Conservation (phyloP, 2,329 filamentous ascomycete genomes). For the Fusarium sp. region DNA sequence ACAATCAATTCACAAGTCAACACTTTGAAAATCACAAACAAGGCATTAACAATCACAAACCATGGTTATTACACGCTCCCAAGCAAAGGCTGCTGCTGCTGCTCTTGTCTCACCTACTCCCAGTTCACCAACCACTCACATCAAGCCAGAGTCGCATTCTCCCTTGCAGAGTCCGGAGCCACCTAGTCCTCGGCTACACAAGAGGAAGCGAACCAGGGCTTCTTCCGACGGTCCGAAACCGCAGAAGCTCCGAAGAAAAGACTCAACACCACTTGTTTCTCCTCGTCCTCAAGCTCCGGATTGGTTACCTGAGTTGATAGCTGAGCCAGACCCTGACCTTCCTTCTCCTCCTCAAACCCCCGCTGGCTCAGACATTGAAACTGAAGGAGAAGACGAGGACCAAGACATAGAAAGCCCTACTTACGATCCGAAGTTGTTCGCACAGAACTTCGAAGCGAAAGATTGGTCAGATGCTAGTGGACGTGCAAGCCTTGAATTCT, state of each 20-base stretch:
- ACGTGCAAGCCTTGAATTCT: constrained; percentile 21
- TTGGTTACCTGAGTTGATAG: neutral
- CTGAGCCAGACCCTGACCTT: neutral
- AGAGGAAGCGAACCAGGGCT: constrained; percentile 12
- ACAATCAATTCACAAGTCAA: neutral
- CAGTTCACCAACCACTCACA: neutral
- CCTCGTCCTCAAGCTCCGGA: neutral
- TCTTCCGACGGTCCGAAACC: neutral
- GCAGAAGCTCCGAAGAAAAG: constrained; percentile 6
- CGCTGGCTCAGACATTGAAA: neutral
- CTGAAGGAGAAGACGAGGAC: neutral
- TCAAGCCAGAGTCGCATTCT: neutral
- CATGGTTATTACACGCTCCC: constrained; percentile 15
- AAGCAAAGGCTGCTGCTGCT: neutral
- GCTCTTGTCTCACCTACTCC: neutral
- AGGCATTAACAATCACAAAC: neutral
- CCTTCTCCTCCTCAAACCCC: neutral
- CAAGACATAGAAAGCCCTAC: neutral
- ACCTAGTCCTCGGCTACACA: neutral
- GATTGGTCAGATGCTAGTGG: neutral
- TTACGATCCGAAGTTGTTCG: constrained; percentile 14
- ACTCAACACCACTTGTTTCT: neutral
- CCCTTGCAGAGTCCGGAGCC: neutral
- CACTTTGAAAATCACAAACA: neutral
- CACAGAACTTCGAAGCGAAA: constrained; percentile 1